A percentile compares a stretch with the other conserved stretches of the same genome.
These are phyloP conservation scores for Helotiales sp. DNA, from an alignment of 2,329 filamentous ascomycete genomes.

Conservation along the genomic window DNA sequence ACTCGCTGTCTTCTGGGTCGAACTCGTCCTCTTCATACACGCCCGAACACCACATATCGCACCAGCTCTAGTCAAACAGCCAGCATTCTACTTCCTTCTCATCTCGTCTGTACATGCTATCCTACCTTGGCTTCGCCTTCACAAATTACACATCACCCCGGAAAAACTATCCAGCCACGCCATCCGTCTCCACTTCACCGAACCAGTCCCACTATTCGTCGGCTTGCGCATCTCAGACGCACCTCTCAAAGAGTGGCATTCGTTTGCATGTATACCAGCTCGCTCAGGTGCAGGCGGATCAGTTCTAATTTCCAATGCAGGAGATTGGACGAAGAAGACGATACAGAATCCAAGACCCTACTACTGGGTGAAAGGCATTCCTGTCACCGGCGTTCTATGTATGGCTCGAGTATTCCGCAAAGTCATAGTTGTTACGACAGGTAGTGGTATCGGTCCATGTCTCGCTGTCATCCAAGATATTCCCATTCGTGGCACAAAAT, in stretches of 20 bases:
- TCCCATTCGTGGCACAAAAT: constrained; percentile 25
- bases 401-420: constrained; percentile 43
- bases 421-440: constrained; percentile 46
- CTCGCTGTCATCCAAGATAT: constrained; percentile 42
- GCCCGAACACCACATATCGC: not conserved
- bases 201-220: constrained; percentile 49
- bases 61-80: constrained; percentile 35
- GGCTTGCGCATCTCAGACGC: constrained; percentile 54
- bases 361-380: constrained; percentile 59
- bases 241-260: constrained; percentile 61
- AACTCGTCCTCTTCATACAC: constrained; percentile 48
- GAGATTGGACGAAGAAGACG: constrained; percentile 60
- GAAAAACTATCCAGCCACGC: constrained; percentile 63
- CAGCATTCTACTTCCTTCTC: constrained; percentile 62
- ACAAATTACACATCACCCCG: constrained; percentile 56
- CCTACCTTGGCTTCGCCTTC: constrained; percentile 63
- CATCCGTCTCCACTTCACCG: constrained; percentile 58
- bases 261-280: constrained; percentile 61
- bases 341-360: constrained; percentile 54
- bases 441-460: constrained; percentile 45
- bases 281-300: constrained; percentile 51
- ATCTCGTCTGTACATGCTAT: constrained; percentile 57
- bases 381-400: constrained; percentile 45
- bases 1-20: constrained; percentile 55
- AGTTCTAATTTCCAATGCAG: constrained; percentile 58